These are phyloP conservation scores for Beauveria sp. DNA, from an alignment of 2,329 filamentous ascomycete species.

Conservation along the genomic window DNA sequence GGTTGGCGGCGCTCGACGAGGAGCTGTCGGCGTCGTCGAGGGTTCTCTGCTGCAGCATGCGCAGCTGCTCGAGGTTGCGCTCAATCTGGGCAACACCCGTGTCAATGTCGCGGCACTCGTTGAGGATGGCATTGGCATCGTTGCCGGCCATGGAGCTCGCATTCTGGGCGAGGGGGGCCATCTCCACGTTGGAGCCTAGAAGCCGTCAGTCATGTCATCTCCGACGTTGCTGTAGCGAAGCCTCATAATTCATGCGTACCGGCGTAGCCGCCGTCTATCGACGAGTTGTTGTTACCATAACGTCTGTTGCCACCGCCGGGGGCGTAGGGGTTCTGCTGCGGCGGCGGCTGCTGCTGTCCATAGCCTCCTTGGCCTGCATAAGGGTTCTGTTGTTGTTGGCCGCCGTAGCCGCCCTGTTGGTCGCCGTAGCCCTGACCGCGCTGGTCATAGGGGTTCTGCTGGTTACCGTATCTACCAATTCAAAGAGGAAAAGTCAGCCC, in stretches of 20 bases:
- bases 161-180: slow-evolving; percentile 56
- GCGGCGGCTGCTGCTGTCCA: not conserved
- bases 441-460: slow-evolving; percentile 53
- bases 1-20: slow-evolving; percentile 55
- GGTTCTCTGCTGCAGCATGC: slow-evolving; percentile 61
- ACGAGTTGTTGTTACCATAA: slow-evolving; percentile 17
- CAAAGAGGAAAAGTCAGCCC: not conserved
- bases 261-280: slow-evolving; percentile 22
- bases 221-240: not conserved
- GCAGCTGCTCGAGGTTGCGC: slow-evolving; percentile 62
- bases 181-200: slow-evolving; percentile 54
- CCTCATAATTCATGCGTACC: slow-evolving; percentile 17
- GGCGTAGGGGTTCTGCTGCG: slow-evolving; percentile 7
- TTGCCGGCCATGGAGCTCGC: slow-evolving; percentile 37
- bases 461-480: slow-evolving; percentile 43
- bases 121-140: slow-evolving; percentile 71
- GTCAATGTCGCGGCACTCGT: slow-evolving; percentile 77
- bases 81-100: slow-evolving; percentile 69
- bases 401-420: not conserved
- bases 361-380: slow-evolving; percentile 12
- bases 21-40: slow-evolving; percentile 70
- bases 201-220: slow-evolving; percentile 12
- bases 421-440: slow-evolving; percentile 17
- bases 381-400: slow-evolving; percentile 7
- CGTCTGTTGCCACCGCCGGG: slow-evolving; percentile 14